These are phyloP conservation scores for Psilocybe azurescens DNA, from an alignment of 768 basidiomycete genomes.

Conservation along the genomic window DNA sequence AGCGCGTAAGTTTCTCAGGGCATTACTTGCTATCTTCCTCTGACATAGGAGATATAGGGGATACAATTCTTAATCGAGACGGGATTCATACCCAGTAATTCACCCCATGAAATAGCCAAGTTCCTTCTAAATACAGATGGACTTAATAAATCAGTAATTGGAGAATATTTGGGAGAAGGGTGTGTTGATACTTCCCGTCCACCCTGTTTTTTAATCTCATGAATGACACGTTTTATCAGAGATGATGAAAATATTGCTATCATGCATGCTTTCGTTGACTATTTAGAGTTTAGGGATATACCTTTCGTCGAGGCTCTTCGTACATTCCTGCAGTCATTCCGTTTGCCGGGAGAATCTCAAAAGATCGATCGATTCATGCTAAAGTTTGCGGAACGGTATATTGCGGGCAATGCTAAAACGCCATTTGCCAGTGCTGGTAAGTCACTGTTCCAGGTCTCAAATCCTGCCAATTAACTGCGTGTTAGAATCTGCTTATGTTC, in stretches of 20 bases:
- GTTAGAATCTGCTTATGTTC: slow-evolving; percentile 89
- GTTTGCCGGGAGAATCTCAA: slow-evolving; percentile 95
- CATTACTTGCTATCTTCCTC: neutral
- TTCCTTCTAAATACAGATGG: slow-evolving; percentile 93
- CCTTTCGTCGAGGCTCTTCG: slow-evolving; percentile 91
- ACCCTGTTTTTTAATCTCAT: neutral
- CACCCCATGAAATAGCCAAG: slow-evolving; percentile 78
- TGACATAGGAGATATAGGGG: slow-evolving; percentile 55
- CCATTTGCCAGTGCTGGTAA: slow-evolving; percentile 93
- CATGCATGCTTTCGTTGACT: slow-evolving; percentile 98
- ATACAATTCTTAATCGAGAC: slow-evolving; percentile 86
- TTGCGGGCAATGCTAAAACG: slow-evolving; percentile 84
- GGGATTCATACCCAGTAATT: slow-evolving; percentile 79
- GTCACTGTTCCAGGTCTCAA: slow-evolving; percentile 26
- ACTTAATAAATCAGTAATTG: slow-evolving; percentile 93
- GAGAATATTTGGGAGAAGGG: slow-evolving; percentile 98
- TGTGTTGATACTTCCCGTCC: slow-evolving; percentile 41
- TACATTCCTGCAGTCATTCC: slow-evolving; percentile 91
- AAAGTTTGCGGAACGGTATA: slow-evolving; percentile 97
- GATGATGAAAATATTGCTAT: slow-evolving; percentile 88
- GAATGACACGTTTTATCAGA: slow-evolving; percentile 43
- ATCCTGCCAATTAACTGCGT: neutral
- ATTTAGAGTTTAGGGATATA: slow-evolving; percentile 82
- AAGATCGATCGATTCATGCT: slow-evolving; percentile 99
- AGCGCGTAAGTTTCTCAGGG: slow-evolving; percentile 62